Evolutionary conservation across 2,329 filamentous ascomycete genomes (phyloP), one percentile per base, ranked within the genome.

Genomic region (Teratosphaeria pseudoeucalypti): DNA sequence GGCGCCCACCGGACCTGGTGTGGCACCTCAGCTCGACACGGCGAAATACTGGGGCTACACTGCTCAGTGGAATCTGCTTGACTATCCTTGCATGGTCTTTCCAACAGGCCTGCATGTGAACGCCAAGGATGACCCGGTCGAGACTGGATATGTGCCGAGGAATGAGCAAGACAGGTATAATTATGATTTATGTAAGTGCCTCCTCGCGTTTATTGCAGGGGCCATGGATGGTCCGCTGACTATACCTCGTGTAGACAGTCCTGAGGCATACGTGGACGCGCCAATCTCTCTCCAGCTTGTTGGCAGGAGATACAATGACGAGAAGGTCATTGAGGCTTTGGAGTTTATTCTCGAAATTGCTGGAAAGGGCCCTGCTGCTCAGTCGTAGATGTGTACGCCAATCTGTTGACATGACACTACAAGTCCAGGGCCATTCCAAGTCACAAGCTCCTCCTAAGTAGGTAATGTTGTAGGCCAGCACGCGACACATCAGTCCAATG

Each of bases 11-110:
- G 81, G 79, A 0, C 82, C 83, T 1, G 78, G 80, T 1, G 75
- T 76, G 2, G 82, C 82, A n/a, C 81, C 78, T 2, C 72, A 80
- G 62, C 77, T 84, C 62, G 70, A 82, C 63, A 72, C 76, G 61
- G 66, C 86, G 68, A 76, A 71, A 43, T 82, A 82, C 64, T 89
- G 85, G 84, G 80, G 79, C 1, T 89, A 89, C 64, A 87, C 84
- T 0, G 75, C 79, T 0, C 80, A 85, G 62, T 89, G 85, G 84
- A 89, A 89, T 67, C 66, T 88, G 52, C 77, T 89, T 1, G 85
- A 89, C 69, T 69, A 69, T 58, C 67, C 86, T 0, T 80, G 78
- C 10, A 70, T 81, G 2, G 78, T 84, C 0, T 86, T 89, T 67
- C 86, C 86, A 0, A 82, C 81, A 1, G 75, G 74, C 1, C 68